Base-by-base conservation (phyloP, 495 filamentous ascomycete genomes). In the Chaetomium tenue region DNA sequence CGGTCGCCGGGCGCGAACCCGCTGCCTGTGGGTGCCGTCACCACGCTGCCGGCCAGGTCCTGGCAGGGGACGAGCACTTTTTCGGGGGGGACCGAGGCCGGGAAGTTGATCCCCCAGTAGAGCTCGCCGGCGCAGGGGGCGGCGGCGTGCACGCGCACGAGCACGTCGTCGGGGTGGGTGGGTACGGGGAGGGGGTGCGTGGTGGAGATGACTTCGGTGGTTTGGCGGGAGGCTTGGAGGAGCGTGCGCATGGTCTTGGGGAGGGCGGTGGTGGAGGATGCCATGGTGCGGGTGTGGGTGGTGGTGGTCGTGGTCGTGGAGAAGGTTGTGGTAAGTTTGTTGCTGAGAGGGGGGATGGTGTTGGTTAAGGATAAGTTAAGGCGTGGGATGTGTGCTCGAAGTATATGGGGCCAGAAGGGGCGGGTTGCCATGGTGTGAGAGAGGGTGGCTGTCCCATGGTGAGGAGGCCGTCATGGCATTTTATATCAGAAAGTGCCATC, bases 51-150 rank as follows among this genome's bases (percentile, higher is more conserved):
- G 0, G 78, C 78, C 5, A 81, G 5, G 71, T 87, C 86, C 65
- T 84, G 80, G 61, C 85, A 78, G 5, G 86, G 86, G 20, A 88
- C 80, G 9, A 73, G 67, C 20, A 68, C 68, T 62, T 77, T 76
- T 16, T 79, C 77, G 37, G 75, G 71, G 6, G 78, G 81, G 18
- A 74, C 63, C 1, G 72, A 58, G 13, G 66, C 69, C 15, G 81
- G 75, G 55, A 78, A 85, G 58, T 79, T 74, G 37, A 76, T 66
- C 20, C 70, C 75, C 74, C 78, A 81, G 18, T 72, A 64, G 16
- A 88, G 76, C 66, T 88, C 87, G 53, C 85, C 82, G 55, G 82
- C 76, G 63, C 79, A 87, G 48, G 86, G 82, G 22, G 85, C 80
- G 22, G 82, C 80, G 12, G 85, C 78, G 50, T 80, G 76, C 16